These are phyloP conservation scores for Saksenaea oblongispora DNA, from an alignment of 371 early-diverging fungal genomes.

Conservation along the genomic window DNA sequence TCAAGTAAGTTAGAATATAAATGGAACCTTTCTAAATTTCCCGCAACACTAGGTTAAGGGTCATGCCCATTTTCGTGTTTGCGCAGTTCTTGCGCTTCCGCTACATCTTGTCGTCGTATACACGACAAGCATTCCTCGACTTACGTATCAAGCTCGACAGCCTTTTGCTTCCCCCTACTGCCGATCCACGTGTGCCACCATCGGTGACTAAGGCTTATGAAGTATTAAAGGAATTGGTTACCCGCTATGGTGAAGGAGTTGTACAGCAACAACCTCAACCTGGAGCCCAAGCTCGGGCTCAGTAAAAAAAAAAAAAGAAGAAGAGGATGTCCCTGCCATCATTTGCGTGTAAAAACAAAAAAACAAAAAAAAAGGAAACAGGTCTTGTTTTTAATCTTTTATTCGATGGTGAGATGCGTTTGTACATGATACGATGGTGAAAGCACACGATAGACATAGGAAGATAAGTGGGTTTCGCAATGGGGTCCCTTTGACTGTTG, in stretches of 20 bases:
- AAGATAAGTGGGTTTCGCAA: no score
- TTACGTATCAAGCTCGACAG: conserved; percentile 57
- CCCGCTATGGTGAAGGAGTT: conserved; percentile 58
- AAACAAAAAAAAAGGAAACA: not conserved
- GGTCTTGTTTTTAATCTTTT: no score
- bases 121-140: conserved; percentile 62
- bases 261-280: conserved; percentile 50
- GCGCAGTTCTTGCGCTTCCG: conserved; percentile 87
- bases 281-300: conserved; percentile 10
- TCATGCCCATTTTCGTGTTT: conserved; percentile 77
- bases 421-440: no score
- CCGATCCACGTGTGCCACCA: conserved; percentile 61
- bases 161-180: conserved; percentile 53
- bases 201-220: conserved; percentile 58
- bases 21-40: not conserved
- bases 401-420: no score
- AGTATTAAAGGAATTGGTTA: conserved; percentile 51
- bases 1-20: conserved; percentile 50
- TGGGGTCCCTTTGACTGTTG: no score
- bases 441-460: no score
- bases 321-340: not conserved
- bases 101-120: conserved; percentile 73
- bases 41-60: conserved; percentile 49
- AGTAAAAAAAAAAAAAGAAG: conserved; percentile 4
- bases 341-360: not conserved